These are phyloP conservation scores for Thermomucor indicae-seudaticae DNA, from an alignment of 371 early-diverging fungal genomes.

Conservation along the genomic window DNA sequence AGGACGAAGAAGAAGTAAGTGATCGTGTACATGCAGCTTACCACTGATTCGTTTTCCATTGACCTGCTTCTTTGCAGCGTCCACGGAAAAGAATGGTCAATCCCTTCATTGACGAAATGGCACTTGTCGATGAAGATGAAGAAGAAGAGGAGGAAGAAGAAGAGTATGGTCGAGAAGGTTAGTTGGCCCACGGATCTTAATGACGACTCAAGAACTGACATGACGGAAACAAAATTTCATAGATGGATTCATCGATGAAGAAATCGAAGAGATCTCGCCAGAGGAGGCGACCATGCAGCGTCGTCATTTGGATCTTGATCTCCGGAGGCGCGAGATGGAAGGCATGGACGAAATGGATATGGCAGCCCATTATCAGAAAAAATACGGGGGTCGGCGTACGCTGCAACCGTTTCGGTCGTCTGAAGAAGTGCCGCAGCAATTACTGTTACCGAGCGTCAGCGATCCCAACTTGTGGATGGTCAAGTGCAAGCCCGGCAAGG, in stretches of 20 bases:
- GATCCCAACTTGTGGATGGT: constrained; percentile 96
- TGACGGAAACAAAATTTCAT: background rate
- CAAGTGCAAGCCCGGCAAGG: constrained; percentile 88
- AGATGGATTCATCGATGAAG: constrained; percentile 73
- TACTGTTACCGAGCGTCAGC: constrained; percentile 82
- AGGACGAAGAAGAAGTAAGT: constrained; percentile 9
- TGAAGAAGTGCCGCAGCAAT: constrained; percentile 72
- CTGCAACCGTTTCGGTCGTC: constrained; percentile 54
- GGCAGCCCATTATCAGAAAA: constrained; percentile 74
- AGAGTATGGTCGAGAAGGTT: constrained; percentile 65
- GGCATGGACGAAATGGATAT: constrained; percentile 83
- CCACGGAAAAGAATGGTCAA: constrained; percentile 44
- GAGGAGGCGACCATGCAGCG: constrained; percentile 51
- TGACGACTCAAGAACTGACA: background rate
- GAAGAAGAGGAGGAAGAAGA: constrained; percentile 62
- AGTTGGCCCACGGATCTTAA: background rate
- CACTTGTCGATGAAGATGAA: constrained; percentile 62
- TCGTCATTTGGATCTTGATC: constrained; percentile 64
- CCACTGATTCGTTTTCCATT: background rate
- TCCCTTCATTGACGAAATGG: constrained; percentile 57
- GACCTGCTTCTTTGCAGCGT: constrained; percentile 14
- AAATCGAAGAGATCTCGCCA: constrained; percentile 62
- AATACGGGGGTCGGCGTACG: constrained; percentile 72
- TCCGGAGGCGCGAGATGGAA: constrained; percentile 59
- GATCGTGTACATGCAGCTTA: background rate